Conservation (phyloP, 1,284 basidiomycete species). For the Heterobasidion parviporum region DNA sequence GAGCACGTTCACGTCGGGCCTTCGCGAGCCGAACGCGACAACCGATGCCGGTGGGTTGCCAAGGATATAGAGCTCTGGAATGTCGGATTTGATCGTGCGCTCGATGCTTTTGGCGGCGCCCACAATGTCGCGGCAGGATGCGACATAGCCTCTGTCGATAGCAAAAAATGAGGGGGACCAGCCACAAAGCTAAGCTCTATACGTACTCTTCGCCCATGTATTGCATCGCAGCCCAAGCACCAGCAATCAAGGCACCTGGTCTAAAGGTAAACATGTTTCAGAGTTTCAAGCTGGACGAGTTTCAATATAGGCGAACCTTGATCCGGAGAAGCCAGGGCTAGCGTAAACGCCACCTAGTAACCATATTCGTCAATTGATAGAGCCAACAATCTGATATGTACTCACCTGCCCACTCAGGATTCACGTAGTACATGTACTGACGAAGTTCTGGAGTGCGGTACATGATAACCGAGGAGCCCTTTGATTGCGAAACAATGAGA, state of each 20-base stretch:
- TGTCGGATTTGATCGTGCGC: slow-evolving; percentile 52
- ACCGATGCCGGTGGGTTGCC: slow-evolving; percentile 89
- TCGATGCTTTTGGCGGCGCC: slow-evolving; percentile 63
- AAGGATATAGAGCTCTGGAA: slow-evolving; percentile 78
- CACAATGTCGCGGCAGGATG: slow-evolving; percentile 83
- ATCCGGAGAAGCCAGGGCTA: slow-evolving; percentile 83
- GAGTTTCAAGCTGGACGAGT: neutral
- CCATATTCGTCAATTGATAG: slow-evolving; percentile 4
- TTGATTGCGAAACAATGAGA: neutral
- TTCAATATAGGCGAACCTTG: slow-evolving; percentile 44
- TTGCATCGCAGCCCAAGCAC: slow-evolving; percentile 94
- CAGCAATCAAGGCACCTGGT: slow-evolving; percentile 89
- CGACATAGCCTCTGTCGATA: slow-evolving; percentile 73
- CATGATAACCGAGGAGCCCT: slow-evolving; percentile 95
- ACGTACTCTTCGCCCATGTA: slow-evolving; percentile 79
- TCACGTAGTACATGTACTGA: slow-evolving; percentile 79
- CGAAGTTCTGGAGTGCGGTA: slow-evolving; percentile 72
- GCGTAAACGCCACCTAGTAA: slow-evolving; percentile 66
- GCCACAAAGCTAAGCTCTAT: neutral
- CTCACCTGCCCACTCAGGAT: slow-evolving; percentile 69
- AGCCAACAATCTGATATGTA: slow-evolving; percentile 1
- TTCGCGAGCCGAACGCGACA: slow-evolving; percentile 76
- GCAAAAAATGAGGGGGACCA: slow-evolving; percentile 2
- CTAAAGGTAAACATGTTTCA: slow-evolving; percentile 29
- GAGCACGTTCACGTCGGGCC: slow-evolving; percentile 57